These are phyloP conservation scores for Aquilaria sinensis DNA, from an alignment of 345 rosid genomes.

Conservation along the genomic window DNA sequence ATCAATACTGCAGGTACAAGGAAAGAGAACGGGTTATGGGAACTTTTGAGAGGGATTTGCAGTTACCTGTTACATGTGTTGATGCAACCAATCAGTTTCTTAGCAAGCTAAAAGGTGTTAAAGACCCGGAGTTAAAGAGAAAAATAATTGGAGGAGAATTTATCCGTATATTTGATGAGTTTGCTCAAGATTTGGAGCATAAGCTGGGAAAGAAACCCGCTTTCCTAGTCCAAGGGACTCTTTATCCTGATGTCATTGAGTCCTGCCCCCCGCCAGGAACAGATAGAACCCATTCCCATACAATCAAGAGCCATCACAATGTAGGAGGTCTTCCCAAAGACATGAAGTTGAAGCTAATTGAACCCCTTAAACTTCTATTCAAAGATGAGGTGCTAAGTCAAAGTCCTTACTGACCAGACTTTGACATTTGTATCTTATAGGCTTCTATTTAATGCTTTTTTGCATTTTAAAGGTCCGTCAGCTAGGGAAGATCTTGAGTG, in stretches of 20 bases:
- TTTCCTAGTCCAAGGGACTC: constrained; percentile 90
- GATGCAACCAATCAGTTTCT: constrained; percentile 78
- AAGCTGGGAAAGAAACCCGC: constrained; percentile 74
- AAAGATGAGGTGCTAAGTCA: constrained; percentile 76
- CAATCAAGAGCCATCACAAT: constrained; percentile 98
- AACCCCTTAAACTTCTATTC: constrained; percentile 92
- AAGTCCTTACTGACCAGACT: background rate
- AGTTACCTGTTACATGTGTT: constrained; percentile 81
- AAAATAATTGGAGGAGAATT: constrained; percentile 93
- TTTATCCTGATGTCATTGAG: constrained; percentile 95
- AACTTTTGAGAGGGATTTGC: constrained; percentile 82
- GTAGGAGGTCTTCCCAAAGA: constrained; percentile 99
- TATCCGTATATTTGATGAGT: constrained; percentile 70
- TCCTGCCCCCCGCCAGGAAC: constrained; percentile 99
- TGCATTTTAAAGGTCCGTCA: constrained; percentile 62
- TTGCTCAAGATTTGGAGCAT: constrained; percentile 72
- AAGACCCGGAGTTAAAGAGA: constrained; percentile 89
- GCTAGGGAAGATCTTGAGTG: constrained; percentile 77
- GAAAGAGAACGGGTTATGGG: constrained; percentile 94
- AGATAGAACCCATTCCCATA: constrained; percentile 88
- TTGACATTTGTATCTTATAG: background rate
- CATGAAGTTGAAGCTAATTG: constrained; percentile 93
- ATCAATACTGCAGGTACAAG: constrained; percentile 51
- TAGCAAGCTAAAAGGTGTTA: constrained; percentile 78
- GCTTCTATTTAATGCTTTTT: constrained; percentile 1